Base-by-base conservation (phyloP, 169 alveolate genomes). In the Eimeria sp. region DNA sequence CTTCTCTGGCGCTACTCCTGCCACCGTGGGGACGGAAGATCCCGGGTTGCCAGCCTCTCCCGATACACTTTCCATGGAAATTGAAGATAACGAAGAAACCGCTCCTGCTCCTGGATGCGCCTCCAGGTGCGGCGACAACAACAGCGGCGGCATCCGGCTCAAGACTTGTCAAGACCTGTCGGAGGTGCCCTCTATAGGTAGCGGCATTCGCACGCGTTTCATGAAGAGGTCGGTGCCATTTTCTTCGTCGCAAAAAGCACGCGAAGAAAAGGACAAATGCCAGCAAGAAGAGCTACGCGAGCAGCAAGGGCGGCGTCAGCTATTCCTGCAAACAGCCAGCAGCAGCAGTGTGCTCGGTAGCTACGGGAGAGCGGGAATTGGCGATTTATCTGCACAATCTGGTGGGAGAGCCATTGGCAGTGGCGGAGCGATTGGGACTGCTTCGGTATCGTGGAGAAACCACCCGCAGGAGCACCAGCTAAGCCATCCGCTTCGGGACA, bases 41-140 rank as follows among this genome's bases (percentile, higher is more conserved):
- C 22, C 75, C 16, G 93, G 65, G 30, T 83, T 86, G 47, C 93
- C 93, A 22, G 93, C 93, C 58, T 40, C 93, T 34, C 93, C 93
- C 5, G 93, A 86, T 72, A 43, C 93, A 22, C 22, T 63, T 18
- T 30, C 57, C 25, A 30, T 22, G 47, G 93, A 49, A 20, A 57
- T 83, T 63, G 93, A 80, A 63, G 93, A 61, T n/a, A 1, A 20
- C 6, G 93, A 63, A 86, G 93, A 40, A 16, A 34, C 40, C 40
- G 40, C 40, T 34, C 40, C 40, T 34, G 61, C 54, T 45, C 30
- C 82, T 18, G 82, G 49, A 20, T 86, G 93, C 45, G n/a, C 30
- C 43, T 43, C 57, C 18, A 49, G 6, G 70, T 51, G 25, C 45
- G 30, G 91, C 47, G 3, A 57, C 58, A 54, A 65, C 91, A 13